Evolutionary conservation across 495 filamentous ascomycete genomes (phyloP), one percentile per base, ranked within the genome.

Genomic region (Apodospora peruviana): DNA sequence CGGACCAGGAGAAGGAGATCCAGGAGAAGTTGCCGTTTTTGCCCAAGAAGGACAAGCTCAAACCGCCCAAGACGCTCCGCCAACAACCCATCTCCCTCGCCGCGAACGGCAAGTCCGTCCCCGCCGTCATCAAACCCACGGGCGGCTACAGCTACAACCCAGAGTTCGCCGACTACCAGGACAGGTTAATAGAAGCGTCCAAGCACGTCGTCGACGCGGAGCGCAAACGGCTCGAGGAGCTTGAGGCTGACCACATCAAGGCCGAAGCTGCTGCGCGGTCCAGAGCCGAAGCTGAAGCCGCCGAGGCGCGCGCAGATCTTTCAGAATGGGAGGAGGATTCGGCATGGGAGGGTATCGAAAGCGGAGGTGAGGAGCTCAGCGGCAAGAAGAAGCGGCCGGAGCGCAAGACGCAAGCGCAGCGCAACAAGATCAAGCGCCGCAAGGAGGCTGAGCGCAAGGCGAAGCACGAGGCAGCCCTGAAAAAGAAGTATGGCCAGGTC

Each of bases 101-200:
- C 21, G 85, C 82, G 27, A 86, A 78, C 59, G 89, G 88, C 7
- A 91, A 88, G 54, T 58, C 74, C 0, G 69, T 95, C 14, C 86
- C 89, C 2, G 81, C 88, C n/a, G 85, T 97, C 5, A 72, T 76
- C 49, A 83, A 78, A 48, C 93, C 93, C 2, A 79, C 80, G 16
- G 88, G 82, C 2, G 90, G 88, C 36, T 85, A 80, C 60, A 94
- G 88, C 61, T 98, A 98, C 65, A 98, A 98, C 58, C 93, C 93
- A 0, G 71, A 74, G 7, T 93, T 91, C 48, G 75, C 81, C 48
- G 88, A 95, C 43, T 98, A 91, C 78, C 82, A 87, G 46, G 72
- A 76, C 10, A 78, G 91, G 4, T 68, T 95, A 35, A 74, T 77
- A 17, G 75, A 79, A 23, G 87, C 90, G 61, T 87, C 88, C 22